phyloP scores from a whole-genome alignment of 2,329 filamentous ascomycete species.

The Cladosporium sphaerospermum region DNA sequence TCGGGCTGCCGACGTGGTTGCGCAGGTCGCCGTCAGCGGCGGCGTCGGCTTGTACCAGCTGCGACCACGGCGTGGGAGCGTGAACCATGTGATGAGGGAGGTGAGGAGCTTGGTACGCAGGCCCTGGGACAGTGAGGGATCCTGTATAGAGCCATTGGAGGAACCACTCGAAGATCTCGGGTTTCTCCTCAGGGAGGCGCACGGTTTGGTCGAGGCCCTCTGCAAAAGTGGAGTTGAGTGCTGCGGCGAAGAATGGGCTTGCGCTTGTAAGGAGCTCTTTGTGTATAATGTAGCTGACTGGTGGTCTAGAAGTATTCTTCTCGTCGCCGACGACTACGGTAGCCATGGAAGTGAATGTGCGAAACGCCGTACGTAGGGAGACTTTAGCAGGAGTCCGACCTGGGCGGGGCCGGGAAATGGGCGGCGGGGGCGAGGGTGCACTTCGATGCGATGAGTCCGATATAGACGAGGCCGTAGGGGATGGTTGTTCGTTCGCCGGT shows the following conservation, averaged over 20 bases:
- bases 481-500: slow-evolving; percentile 24
- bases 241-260: slow-evolving; percentile 47
- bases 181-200: slow-evolving; percentile 38
- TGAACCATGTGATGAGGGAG: slow-evolving; percentile 5
- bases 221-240: slow-evolving; percentile 42
- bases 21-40: slow-evolving; percentile 33
- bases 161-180: slow-evolving; percentile 45
- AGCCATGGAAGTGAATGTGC: slow-evolving; percentile 36
- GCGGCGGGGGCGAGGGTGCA: background rate
- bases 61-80: background rate
- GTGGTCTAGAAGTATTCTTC: slow-evolving; percentile 19
- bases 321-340: slow-evolving; percentile 35
- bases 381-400: slow-evolving; percentile 25
- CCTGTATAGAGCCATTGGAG: slow-evolving; percentile 47
- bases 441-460: slow-evolving; percentile 10
- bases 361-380: slow-evolving; percentile 32
- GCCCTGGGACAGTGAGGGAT: slow-evolving; percentile 24
- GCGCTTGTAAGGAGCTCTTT: slow-evolving; percentile 41
- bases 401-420: slow-evolving; percentile 2
- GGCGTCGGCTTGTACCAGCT: slow-evolving; percentile 6
- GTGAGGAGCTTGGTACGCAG: slow-evolving; percentile 13
- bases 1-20: slow-evolving; percentile 42
- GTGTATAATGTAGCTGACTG: slow-evolving; percentile 41
- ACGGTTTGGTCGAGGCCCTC: slow-evolving; percentile 40
- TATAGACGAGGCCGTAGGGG: slow-evolving; percentile 16